phyloP scores from a whole-genome alignment of 768 basidiomycete species.

The Suillus subalutaceus region DNA sequence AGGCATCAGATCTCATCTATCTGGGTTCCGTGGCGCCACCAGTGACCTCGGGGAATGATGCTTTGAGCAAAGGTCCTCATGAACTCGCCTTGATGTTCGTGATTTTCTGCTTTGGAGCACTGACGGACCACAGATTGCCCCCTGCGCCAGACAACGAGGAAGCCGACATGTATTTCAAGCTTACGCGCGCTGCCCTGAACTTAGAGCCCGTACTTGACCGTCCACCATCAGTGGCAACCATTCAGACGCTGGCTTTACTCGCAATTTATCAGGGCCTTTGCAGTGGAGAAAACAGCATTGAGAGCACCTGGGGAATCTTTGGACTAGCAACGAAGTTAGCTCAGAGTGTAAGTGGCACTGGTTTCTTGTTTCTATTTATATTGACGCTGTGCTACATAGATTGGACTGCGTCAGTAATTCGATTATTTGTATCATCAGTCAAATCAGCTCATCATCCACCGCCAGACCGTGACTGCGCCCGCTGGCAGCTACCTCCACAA shows the following conservation, averaged over 20 bases:
- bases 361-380: not conserved
- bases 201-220: slow-evolving; percentile 71
- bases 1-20: slow-evolving; percentile 37
- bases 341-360: slow-evolving; percentile 57
- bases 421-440: slow-evolving; percentile 6
- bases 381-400: slow-evolving; percentile 37
- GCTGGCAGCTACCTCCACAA: slow-evolving; percentile 61
- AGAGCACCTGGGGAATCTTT: slow-evolving; percentile 68
- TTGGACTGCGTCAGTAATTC: slow-evolving; percentile 63
- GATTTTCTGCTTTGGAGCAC: slow-evolving; percentile 62
- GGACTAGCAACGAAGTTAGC: slow-evolving; percentile 67
- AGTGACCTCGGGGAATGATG: slow-evolving; percentile 10
- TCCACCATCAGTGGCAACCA: slow-evolving; percentile 70
- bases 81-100: slow-evolving; percentile 67
- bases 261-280: slow-evolving; percentile 72
- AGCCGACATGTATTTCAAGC: slow-evolving; percentile 56
- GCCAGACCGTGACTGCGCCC: slow-evolving; percentile 70
- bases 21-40: slow-evolving; percentile 31
- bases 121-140: slow-evolving; percentile 57
- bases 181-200: slow-evolving; percentile 66
- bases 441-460: slow-evolving; percentile 18
- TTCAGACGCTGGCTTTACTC: slow-evolving; percentile 68
- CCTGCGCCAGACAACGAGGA: slow-evolving; percentile 54
- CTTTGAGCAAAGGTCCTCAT: slow-evolving; percentile 44
- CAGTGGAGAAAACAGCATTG: slow-evolving; percentile 70